Percentiles rank a stretch among this genome's conserved stretches.
Conservation (phyloP, 257 asterid species). For the Asclepias syriaca region DNA sequence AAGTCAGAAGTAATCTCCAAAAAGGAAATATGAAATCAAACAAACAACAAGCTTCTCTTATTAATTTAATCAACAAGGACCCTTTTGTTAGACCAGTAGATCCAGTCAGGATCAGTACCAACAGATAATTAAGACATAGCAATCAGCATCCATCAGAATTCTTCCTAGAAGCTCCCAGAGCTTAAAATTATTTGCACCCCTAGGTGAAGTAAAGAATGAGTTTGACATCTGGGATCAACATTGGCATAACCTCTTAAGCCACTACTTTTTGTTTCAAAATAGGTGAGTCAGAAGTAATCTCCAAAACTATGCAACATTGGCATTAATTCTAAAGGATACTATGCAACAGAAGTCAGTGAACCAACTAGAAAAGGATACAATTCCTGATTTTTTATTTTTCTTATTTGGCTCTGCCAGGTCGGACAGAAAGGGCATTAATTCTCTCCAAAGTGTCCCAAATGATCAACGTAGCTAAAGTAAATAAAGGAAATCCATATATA, state of each 20-base stretch:
- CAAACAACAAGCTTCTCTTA: neutral
- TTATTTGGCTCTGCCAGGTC: neutral
- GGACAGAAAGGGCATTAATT: neutral
- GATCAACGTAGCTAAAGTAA: neutral
- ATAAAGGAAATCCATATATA: neutral
- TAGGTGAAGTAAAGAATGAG: neutral
- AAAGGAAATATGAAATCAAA: neutral
- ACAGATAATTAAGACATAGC: neutral
- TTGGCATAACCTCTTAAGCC: no score
- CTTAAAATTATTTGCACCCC: neutral
- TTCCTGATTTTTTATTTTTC: neutral
- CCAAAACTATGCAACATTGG: no score
- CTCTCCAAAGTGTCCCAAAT: neutral
- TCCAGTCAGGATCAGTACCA: neutral
- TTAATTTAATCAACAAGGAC: neutral
- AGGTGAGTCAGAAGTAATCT: no score
- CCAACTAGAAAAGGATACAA: neutral
- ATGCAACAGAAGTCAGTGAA: neutral
- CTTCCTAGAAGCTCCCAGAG: neutral
- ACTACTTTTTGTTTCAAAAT: no score
- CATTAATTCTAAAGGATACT: no score
- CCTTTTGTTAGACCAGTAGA: neutral
- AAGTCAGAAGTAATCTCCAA: conserved; percentile 9
- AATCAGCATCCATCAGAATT: neutral
- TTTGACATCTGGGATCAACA: neutral